phyloP scores from a whole-genome alignment of 108 stramenopile species.

The Epithemia pelagica region DNA sequence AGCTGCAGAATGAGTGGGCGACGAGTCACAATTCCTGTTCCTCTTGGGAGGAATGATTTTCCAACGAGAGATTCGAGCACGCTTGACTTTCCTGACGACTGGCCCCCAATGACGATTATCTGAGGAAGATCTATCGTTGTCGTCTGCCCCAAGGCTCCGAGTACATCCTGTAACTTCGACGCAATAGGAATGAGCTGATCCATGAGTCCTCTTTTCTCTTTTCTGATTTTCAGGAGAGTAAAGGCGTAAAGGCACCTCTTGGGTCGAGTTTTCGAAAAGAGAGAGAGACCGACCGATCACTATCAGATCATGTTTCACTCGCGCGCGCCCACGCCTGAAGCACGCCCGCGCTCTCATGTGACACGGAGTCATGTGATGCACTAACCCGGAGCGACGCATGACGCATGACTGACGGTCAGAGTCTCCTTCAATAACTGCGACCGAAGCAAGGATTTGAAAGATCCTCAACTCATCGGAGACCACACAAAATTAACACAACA shows the following conservation, averaged over 20 bases:
- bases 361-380: too few species aligned
- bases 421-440: too few species aligned
- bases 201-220: too few species aligned
- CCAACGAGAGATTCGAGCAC: conserved; percentile 96
- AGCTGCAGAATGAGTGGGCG: conserved; percentile 91
- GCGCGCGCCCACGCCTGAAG: neutral
- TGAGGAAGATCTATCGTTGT: conserved; percentile 95
- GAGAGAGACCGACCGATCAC: neutral
- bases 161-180: conserved; percentile 97
- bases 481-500: too few species aligned
- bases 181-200: conserved; percentile 97
- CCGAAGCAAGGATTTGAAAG: too few species aligned
- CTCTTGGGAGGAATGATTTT: conserved; percentile 91
- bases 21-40: conserved; percentile 96
- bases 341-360: neutral
- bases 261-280: neutral
- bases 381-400: too few species aligned
- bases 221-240: neutral
- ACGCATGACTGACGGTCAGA: too few species aligned
- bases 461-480: too few species aligned
- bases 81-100: conserved; percentile 94
- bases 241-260: neutral
- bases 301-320: too few species aligned
- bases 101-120: conserved; percentile 94
- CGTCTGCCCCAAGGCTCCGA: conserved; percentile 90